These are phyloP conservation scores for Thymus quinquecostatus DNA, from an alignment of 257 asterid genomes.

Conservation along the genomic window DNA sequence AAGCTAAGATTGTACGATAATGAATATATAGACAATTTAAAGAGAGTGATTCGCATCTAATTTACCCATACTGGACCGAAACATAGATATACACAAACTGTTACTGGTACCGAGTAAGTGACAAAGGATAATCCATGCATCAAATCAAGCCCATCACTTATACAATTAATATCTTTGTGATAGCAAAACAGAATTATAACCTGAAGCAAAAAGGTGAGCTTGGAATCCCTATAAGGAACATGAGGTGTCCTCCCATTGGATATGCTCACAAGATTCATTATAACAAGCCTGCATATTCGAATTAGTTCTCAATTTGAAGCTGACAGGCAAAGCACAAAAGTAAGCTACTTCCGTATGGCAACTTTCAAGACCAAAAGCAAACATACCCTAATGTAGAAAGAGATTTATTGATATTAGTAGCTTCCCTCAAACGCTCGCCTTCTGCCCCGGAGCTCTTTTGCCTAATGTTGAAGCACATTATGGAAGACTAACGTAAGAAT, in stretches of 20 bases:
- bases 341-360: slow-evolving; percentile 22
- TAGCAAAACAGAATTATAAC: slow-evolving; percentile 44
- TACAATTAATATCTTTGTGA: slow-evolving; percentile 14
- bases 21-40: neutral
- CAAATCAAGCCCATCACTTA: neutral
- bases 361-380: slow-evolving; percentile 25
- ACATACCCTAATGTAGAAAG: slow-evolving; percentile 94
- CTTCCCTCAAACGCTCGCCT: slow-evolving; percentile 97
- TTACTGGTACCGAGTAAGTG: neutral
- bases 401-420: slow-evolving; percentile 95
- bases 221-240: slow-evolving; percentile 97
- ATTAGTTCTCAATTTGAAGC: slow-evolving; percentile 4
- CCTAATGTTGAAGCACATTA: slow-evolving; percentile 47
- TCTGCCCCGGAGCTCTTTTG: slow-evolving; percentile 99
- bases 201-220: slow-evolving; percentile 99
- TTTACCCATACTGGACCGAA: neutral
- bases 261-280: slow-evolving; percentile 90
- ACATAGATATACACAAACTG: neutral
- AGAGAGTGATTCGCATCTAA: slow-evolving; percentile 1
- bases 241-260: slow-evolving; percentile 91
- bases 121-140: slow-evolving; percentile 7
- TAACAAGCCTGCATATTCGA: slow-evolving; percentile 71
- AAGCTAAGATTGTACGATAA: no score
- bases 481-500: slow-evolving; percentile 15
- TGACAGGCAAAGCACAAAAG: slow-evolving; percentile 16